Evolutionary conservation across 164 flowering plant genomes (phyloP).

Genomic region (Magnolia officinalis): DNA sequence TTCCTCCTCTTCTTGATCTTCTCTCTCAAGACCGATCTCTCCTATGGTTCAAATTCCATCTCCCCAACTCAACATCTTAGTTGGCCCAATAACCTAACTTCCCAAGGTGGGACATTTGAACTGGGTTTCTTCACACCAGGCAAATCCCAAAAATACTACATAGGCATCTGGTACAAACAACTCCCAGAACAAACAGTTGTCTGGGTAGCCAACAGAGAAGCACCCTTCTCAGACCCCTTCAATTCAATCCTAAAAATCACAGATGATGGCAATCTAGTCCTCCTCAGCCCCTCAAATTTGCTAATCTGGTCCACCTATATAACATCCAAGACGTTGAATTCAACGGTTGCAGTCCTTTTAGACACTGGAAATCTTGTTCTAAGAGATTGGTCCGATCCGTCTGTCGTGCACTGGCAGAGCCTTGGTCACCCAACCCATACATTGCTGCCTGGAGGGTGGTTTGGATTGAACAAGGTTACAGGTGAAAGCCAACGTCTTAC

Average conservation of each 20-base stretch:
- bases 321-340: slow-evolving; percentile 3
- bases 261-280: slow-evolving; percentile 19
- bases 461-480: slow-evolving; percentile 4
- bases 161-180: slow-evolving; percentile 26
- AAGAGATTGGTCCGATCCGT: slow-evolving; percentile 3
- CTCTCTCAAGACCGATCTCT: neutral
- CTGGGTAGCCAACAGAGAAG: slow-evolving; percentile 28
- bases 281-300: slow-evolving; percentile 11
- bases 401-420: slow-evolving; percentile 7
- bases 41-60: slow-evolving; percentile 27
- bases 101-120: slow-evolving; percentile 37
- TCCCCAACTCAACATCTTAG: slow-evolving; percentile 36
- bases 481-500: neutral
- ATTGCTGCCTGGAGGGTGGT: slow-evolving; percentile 7
- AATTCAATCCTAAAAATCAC: slow-evolving; percentile 14
- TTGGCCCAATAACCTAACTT: slow-evolving; percentile 50
- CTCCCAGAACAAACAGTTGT: slow-evolving; percentile 11
- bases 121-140: slow-evolving; percentile 69
- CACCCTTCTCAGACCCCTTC: slow-evolving; percentile 7
- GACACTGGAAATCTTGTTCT: slow-evolving; percentile 31
- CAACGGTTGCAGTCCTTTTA: slow-evolving; percentile 19
- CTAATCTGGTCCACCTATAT: slow-evolving; percentile 29
- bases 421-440: slow-evolving; percentile 7
- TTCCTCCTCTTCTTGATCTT: slow-evolving; percentile 15
- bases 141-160: slow-evolving; percentile 37